Percentiles rank a stretch among this genome's conserved stretches.
These are phyloP conservation scores for Beauveria australis DNA, from an alignment of 2,329 filamentous ascomycete genomes.

Conservation along the genomic window DNA sequence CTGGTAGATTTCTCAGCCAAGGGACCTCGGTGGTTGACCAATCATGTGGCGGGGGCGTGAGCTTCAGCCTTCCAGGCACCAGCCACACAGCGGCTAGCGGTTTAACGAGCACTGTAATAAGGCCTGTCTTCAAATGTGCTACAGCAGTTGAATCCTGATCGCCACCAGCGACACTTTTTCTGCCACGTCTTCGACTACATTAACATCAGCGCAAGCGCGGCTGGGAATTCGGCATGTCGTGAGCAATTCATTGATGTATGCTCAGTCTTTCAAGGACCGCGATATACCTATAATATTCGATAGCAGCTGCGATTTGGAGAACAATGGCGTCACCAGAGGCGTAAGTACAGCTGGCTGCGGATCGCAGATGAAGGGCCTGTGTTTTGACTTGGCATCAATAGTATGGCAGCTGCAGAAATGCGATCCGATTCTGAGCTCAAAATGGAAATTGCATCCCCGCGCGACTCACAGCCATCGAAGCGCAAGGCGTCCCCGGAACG, in stretches of 20 bases:
- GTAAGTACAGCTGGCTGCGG: background rate
- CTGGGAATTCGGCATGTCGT: background rate
- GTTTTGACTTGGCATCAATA: background rate
- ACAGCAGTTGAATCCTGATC: background rate
- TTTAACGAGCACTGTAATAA: background rate
- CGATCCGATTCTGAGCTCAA: background rate
- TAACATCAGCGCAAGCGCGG: background rate
- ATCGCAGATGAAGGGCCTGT: background rate
- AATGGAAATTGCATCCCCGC: background rate
- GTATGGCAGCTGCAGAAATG: background rate
- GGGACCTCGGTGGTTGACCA: conserved; percentile 14
- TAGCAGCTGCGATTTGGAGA: background rate
- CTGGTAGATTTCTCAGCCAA: conserved; percentile 35
- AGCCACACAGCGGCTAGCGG: background rate
- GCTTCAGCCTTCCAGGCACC: background rate
- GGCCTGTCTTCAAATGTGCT: background rate
- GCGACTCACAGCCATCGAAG: conserved; percentile 16
- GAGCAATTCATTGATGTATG: background rate
- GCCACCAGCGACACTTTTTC: background rate
- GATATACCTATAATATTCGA: background rate
- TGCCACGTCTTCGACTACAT: background rate
- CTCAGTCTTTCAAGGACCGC: background rate
- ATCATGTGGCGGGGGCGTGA: conserved; percentile 13
- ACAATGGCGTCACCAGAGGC: background rate
- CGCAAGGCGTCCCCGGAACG: conserved; percentile 21